Conservation (phyloP, 177 flowering plant genomes). For the Telopea speciosissima region DNA sequence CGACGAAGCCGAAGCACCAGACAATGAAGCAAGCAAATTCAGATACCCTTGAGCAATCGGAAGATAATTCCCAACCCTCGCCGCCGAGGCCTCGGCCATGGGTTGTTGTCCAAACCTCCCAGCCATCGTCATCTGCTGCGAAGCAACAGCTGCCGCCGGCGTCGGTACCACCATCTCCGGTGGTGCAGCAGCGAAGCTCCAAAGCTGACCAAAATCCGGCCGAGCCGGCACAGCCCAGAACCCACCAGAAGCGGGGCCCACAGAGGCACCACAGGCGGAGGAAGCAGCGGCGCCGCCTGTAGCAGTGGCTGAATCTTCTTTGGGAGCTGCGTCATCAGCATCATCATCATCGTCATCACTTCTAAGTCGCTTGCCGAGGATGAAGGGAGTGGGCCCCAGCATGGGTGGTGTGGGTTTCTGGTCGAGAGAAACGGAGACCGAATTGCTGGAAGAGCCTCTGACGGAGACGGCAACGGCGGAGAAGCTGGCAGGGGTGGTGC, state of each 20-base stretch:
- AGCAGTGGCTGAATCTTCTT: constrained; percentile 15
- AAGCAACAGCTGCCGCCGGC: neutral
- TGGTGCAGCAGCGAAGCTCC: neutral
- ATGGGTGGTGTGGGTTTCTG: constrained; percentile 34
- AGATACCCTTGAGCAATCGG: constrained; percentile 4
- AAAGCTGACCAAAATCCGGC: constrained; percentile 22
- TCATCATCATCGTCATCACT: constrained; percentile 27
- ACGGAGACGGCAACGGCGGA: constrained; percentile 53
- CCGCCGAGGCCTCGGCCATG: neutral
- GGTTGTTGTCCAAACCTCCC: neutral
- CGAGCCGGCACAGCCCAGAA: constrained; percentile 31
- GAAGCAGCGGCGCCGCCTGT: constrained; percentile 9
- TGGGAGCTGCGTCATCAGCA: constrained; percentile 21
- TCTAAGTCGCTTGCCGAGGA: constrained; percentile 74
- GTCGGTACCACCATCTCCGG: neutral
- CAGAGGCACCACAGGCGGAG: neutral
- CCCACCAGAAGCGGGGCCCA: constrained; percentile 10
- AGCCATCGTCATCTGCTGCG: neutral
- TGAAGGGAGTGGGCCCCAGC: constrained; percentile 34
- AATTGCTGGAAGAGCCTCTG: constrained; percentile 21
- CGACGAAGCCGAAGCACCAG: neutral
- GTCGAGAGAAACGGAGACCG: constrained; percentile 41
- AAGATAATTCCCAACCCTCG: constrained; percentile 1
- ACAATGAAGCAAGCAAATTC: neutral
- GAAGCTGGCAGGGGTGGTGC: constrained; percentile 84